phyloP scores from a whole-genome alignment of 176 grass and related monocot genomes.

The Oryza nivara region DNA sequence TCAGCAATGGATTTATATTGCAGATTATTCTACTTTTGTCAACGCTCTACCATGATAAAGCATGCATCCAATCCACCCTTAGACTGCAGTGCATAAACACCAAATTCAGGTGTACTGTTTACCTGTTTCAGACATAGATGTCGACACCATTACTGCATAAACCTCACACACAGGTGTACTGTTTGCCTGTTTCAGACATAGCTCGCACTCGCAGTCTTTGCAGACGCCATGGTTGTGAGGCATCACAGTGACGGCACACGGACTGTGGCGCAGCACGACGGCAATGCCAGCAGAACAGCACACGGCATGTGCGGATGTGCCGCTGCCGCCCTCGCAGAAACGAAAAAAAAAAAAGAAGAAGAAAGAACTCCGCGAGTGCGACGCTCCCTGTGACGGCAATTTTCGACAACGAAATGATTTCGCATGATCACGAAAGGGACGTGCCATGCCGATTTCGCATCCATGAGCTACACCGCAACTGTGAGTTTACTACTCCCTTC shows the following conservation, averaged over 20 bases:
- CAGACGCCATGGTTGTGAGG: not conserved
- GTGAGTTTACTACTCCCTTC: not conserved
- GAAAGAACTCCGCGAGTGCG: not conserved
- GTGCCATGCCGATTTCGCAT: not conserved
- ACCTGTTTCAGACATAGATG: not conserved
- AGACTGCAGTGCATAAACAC: not conserved
- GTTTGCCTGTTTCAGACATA: not conserved
- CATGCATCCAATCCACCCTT: not conserved
- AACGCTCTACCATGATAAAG: not conserved
- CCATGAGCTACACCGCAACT: not conserved
- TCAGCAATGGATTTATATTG: not conserved
- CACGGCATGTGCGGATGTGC: not conserved
- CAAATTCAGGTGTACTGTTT: not conserved
- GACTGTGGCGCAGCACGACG: not conserved
- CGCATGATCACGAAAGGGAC: conserved; percentile 26
- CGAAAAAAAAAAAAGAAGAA: not conserved
- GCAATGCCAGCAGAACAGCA: conserved; percentile 1
- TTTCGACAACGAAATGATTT: conserved; percentile 36
- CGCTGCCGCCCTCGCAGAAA: not conserved
- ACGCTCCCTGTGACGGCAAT: not conserved
- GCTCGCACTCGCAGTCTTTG: not conserved
- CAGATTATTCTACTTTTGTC: not conserved
- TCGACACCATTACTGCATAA: not conserved
- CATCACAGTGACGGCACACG: not conserved
- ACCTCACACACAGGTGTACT: not conserved